Evolutionary conservation across 2,329 filamentous ascomycete species (phyloP), one percentile per base, ranked within the genome.

Genomic region (Zarea fungicola): DNA sequence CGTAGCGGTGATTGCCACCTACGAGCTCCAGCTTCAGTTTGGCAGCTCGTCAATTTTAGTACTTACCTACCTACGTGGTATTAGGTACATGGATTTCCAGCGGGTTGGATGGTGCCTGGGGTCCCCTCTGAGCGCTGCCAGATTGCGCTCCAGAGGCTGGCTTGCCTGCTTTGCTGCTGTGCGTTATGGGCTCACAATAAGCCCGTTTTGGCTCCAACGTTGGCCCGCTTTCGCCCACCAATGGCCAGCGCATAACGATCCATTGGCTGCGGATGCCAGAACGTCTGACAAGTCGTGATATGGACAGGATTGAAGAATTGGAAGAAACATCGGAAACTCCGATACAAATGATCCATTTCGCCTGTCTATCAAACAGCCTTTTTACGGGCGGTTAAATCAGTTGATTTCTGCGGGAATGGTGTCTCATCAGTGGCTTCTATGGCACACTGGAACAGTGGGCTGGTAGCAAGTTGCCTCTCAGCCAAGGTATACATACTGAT

Each of bases 181-280:
- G n/a, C n/a, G n/a, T n/a, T n/a, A n/a, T n/a, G 22, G 32, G 32
- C 22, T 40, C 34, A 39, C 44, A 26, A 31, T 18, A 31, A 37
- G 44, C 21, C 44, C 26, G 35, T 47, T 23, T 26, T 32, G 44
- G 35, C 44, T 47, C 44, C 26, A 40, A 47, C 44, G 34, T 39
- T 47, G 35, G 35, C 44, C 44, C 44, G 44, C 44, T 48, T 48
- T 48, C 16, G 35, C 44, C 39, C 35, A 31, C 44, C 26, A 39
- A 29, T n/a, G 8, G 43, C 43, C 43, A 46, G 43, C 43, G 43
- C 43, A 46, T 46, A 44, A 42, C 44, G 44, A 48, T 48, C 41
- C 44, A 48, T 48, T 48, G 35, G 44, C 44, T 34, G 21, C 18
- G 19, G 36, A n/a, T 28, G 25, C 32, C 26, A 28, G 19, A 25